Evolutionary conservation across 441 rosid species (phyloP).

Genomic region (Gossypium lobatum): DNA sequence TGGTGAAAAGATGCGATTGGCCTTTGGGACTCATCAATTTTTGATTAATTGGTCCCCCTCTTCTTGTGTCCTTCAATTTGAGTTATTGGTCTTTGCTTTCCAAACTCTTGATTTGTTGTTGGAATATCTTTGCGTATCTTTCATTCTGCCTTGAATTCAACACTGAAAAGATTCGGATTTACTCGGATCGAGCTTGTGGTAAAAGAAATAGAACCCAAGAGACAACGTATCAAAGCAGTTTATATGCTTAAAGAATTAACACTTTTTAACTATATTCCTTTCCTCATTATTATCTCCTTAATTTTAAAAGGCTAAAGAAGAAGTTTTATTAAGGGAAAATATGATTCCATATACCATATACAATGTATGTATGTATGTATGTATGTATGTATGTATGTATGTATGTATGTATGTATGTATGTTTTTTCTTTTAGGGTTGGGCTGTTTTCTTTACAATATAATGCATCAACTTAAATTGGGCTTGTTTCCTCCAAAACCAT

Average conservation of each 20-base stretch:
- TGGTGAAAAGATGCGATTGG: not conserved
- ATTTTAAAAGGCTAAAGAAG: too few species aligned
- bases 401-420: too few species aligned
- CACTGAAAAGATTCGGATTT: not conserved
- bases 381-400: too few species aligned
- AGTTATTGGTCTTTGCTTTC: conserved; percentile 20
- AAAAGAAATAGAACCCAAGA: not conserved
- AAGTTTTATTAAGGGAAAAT: too few species aligned
- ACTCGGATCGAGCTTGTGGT: not conserved
- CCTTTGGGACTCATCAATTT: not conserved
- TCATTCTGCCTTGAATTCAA: not conserved
- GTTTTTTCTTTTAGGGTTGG: too few species aligned
- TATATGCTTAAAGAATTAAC: not conserved
- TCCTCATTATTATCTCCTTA: too few species aligned
- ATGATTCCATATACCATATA: too few species aligned
- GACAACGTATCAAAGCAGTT: not conserved
- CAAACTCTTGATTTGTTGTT: conserved; percentile 12
- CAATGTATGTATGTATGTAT: too few species aligned
- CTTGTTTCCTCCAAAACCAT: too few species aligned
- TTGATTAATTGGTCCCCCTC: not conserved
- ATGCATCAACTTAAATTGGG: too few species aligned
- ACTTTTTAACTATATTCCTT: not conserved
- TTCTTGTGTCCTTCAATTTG: too few species aligned
- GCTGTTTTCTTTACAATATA: too few species aligned
- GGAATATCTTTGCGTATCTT: conserved; percentile 9